These are phyloP conservation scores for Ascochyta pisi DNA, from an alignment of 2,329 filamentous ascomycete species.

Conservation along the genomic window DNA sequence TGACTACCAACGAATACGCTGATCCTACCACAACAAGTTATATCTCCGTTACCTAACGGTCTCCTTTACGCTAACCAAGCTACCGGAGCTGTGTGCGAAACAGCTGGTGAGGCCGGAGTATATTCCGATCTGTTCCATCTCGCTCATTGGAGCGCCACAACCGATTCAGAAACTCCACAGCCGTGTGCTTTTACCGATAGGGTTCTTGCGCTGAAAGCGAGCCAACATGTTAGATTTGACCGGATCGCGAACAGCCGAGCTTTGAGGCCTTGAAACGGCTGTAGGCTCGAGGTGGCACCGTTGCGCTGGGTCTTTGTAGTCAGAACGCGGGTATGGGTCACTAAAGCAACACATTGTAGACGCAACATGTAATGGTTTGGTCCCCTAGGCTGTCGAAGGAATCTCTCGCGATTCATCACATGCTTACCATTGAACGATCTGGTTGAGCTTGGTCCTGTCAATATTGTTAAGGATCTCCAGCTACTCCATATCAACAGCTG, in stretches of 20 bases:
- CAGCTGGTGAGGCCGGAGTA: slow-evolving; percentile 14
- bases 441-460: background rate
- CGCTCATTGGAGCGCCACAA: slow-evolving; percentile 9
- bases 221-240: background rate
- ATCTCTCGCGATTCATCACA: slow-evolving; percentile 7
- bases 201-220: background rate
- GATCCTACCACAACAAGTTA: slow-evolving; percentile 14
- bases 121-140: background rate
- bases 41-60: slow-evolving; percentile 10
- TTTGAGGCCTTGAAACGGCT: background rate
- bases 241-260: slow-evolving; percentile 2
- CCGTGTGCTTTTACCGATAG: background rate
- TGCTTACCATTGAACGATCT: background rate
- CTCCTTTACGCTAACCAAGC: slow-evolving; percentile 1
- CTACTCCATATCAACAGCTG: background rate
- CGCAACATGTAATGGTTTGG: background rate
- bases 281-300: slow-evolving; percentile 4
- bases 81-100: slow-evolving; percentile 7
- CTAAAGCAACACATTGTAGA: background rate
- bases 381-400: background rate
- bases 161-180: slow-evolving; percentile 5
- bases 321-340: background rate
- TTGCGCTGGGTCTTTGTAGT: slow-evolving; percentile 2
- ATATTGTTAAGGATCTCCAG: background rate
- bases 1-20: slow-evolving; percentile 4